phyloP scores from a whole-genome alignment of 441 rosid genomes.

The Capsella rubella region DNA sequence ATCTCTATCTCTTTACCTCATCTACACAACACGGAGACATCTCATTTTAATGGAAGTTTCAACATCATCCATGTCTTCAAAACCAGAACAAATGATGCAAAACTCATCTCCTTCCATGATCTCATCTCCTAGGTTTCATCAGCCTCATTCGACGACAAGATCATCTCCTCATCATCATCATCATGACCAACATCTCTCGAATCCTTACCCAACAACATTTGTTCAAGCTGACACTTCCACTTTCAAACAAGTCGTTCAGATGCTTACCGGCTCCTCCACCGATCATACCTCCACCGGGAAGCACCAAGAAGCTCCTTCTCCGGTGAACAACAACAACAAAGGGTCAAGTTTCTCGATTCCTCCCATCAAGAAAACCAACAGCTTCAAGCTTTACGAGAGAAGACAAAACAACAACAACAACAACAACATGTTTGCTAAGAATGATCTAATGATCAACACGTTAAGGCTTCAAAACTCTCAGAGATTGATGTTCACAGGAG shows the following conservation, averaged over 20 bases:
- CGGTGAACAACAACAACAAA: constrained; percentile 38
- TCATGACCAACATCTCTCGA: constrained; percentile 70
- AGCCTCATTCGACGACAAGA: constrained; percentile 43
- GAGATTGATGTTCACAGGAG: constrained; percentile 44
- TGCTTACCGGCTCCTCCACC: constrained; percentile 88
- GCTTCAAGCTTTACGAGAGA: constrained; percentile 88
- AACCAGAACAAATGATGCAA: constrained; percentile 45
- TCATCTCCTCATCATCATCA: constrained; percentile 55
- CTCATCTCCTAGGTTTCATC: constrained; percentile 44
- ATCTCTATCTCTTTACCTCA: constrained; percentile 35
- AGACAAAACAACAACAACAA: constrained; percentile 71
- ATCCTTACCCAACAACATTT: constrained; percentile 93
- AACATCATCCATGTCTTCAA: constrained; percentile 41
- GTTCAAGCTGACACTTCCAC: constrained; percentile 87
- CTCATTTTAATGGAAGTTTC: constrained; percentile 42
- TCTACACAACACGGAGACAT: constrained; percentile 37
- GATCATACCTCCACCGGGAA: constrained; percentile 52
- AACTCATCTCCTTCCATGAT: constrained; percentile 25
- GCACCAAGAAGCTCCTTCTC: constrained; percentile 56
- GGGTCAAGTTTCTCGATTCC: constrained; percentile 59
- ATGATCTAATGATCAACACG: constrained; percentile 77
- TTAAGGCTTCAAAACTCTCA: constrained; percentile 50
- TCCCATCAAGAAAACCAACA: constrained; percentile 59
- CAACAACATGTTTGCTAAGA: constrained; percentile 40
- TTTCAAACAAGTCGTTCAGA: constrained; percentile 94